Percentiles rank a stretch among this genome's conserved stretches.
These are phyloP conservation scores for Inonotus hispidus DNA, from an alignment of 1,284 basidiomycete genomes.

Conservation along the genomic window DNA sequence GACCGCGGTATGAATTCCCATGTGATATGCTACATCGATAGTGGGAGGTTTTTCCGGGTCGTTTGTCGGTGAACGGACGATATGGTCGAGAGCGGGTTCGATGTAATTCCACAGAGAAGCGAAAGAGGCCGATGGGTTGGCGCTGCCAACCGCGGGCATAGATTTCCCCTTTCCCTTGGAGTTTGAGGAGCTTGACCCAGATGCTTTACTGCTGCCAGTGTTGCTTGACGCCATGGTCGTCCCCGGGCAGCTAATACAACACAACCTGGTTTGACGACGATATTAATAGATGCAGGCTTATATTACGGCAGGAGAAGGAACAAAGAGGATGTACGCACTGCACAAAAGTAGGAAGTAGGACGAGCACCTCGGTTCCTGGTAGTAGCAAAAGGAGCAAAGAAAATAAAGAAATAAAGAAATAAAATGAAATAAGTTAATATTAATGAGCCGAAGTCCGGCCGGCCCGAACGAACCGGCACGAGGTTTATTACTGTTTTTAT, in stretches of 20 bases:
- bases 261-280: too few species aligned
- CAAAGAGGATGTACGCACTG: too few species aligned
- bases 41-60: conserved; percentile 53
- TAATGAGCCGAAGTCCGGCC: not conserved
- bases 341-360: too few species aligned
- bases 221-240: not conserved
- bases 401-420: too few species aligned
- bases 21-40: conserved; percentile 65
- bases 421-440: not conserved
- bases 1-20: conserved; percentile 70
- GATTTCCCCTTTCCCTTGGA: conserved; percentile 29
- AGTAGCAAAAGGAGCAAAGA: too few species aligned
- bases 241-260: not conserved
- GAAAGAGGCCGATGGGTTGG: conserved; percentile 66
- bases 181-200: not conserved
- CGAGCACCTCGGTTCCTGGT: too few species aligned
- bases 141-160: conserved; percentile 56
- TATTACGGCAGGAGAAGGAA: too few species aligned
- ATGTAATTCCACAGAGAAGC: conserved; percentile 68
- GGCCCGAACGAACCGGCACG: not conserved
- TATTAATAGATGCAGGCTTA: too few species aligned
- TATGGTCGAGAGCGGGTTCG: conserved; percentile 67
- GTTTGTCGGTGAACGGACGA: conserved; percentile 61
- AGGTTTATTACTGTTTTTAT: not conserved
- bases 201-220: not conserved